Conservation (phyloP, 129 eudicot species). For the Flaveria sonorensis region DNA sequence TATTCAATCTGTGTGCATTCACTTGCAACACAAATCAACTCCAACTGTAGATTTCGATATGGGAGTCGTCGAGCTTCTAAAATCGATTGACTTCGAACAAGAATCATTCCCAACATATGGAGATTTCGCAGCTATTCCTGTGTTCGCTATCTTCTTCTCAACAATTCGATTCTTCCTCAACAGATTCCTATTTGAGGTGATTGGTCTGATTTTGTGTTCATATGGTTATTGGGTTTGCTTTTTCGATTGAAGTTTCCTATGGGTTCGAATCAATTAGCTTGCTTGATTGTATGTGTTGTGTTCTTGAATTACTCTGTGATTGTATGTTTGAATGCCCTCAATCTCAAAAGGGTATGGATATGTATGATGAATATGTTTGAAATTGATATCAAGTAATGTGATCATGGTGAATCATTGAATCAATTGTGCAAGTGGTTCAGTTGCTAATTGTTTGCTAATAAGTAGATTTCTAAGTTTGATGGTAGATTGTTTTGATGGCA, state of each 20-base stretch:
- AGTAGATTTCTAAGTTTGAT: no score
- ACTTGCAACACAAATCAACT: slow-evolving; percentile 2
- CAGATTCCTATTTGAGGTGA: slow-evolving; percentile 80
- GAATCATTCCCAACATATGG: slow-evolving; percentile 73
- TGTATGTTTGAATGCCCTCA: slow-evolving; percentile 4
- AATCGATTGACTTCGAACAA: slow-evolving; percentile 57
- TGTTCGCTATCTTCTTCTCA: slow-evolving; percentile 76
- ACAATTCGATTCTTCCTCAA: slow-evolving; percentile 77
- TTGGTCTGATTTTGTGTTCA: not conserved
- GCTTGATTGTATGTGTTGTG: not conserved
- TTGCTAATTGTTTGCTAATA: no score
- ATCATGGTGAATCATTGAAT: no score
- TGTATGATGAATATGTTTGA: not conserved
- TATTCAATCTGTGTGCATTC: not conserved
- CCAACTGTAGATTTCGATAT: slow-evolving; percentile 22
- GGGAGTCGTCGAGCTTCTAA: slow-evolving; percentile 11
- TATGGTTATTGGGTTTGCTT: not conserved
- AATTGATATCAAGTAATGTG: not conserved
- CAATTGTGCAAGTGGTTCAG: no score
- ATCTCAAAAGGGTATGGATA: not conserved
- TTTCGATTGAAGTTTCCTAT: not conserved
- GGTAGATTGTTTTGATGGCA: no score
- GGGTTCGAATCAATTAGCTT: slow-evolving; percentile 14
- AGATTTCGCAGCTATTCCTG: slow-evolving; percentile 70
- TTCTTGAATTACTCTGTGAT: slow-evolving; percentile 3